Conservation (phyloP, 2,329 filamentous ascomycete genomes). For the Curvularia eragrostidis region DNA sequence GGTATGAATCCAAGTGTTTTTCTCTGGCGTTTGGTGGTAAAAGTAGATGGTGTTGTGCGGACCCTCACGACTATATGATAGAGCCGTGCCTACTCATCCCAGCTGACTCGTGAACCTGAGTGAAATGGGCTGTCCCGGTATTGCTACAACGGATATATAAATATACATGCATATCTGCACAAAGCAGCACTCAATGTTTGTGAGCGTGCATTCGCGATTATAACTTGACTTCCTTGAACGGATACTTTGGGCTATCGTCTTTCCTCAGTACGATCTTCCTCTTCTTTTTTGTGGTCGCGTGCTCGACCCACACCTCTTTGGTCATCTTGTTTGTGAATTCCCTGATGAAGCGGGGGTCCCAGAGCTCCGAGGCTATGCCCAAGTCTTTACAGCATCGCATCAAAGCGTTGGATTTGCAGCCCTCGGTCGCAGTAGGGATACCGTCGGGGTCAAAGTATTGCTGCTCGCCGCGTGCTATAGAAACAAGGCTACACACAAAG, state of each 20-base stretch:
- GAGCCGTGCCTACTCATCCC: conserved; percentile 7
- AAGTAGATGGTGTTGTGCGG: conserved; percentile 11
- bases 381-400: conserved; percentile 99
- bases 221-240: conserved; percentile 61
- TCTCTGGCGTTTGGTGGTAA: conserved; percentile 17
- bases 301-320: conserved; percentile 88
- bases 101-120: conserved; percentile 5
- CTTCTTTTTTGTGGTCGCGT: conserved; percentile 84
- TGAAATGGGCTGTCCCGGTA: conserved; percentile 1
- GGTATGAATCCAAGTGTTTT: conserved; percentile 7
- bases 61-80: conserved; percentile 10
- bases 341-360: conserved; percentile 92
- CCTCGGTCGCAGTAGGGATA: conserved; percentile 92
- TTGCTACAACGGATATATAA: conserved; percentile 4
- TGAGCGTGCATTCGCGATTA: not conserved
- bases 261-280: conserved; percentile 86
- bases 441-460: conserved; percentile 89
- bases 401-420: conserved; percentile 95
- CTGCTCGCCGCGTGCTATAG: conserved; percentile 92
- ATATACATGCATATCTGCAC: conserved; percentile 5
- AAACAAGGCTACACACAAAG: conserved; percentile 75
- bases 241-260: conserved; percentile 74
- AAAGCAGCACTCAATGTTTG: too few species aligned
- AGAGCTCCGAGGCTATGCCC: conserved; percentile 91
- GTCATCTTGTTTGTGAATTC: conserved; percentile 77